Evolutionary conservation across 2,329 filamentous ascomycete species (phyloP).

Genomic region (Colletotrichum sp.): DNA sequence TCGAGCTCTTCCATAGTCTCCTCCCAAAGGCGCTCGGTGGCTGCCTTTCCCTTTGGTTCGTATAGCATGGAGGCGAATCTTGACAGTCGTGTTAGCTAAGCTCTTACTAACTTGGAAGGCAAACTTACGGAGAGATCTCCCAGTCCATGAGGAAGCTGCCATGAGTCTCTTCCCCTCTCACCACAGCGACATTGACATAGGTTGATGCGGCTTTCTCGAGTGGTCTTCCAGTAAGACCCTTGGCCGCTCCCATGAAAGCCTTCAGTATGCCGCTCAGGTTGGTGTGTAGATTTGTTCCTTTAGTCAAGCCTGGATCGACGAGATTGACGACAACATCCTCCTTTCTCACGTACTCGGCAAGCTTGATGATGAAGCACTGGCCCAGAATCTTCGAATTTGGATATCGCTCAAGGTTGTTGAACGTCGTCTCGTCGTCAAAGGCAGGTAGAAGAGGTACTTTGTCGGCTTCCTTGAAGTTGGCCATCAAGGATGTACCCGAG

Average conservation of each 20-base stretch:
- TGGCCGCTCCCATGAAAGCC: conserved; percentile 1
- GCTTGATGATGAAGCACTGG: conserved; percentile 37
- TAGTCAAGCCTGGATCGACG: conserved; percentile 48
- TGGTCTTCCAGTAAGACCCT: conserved; percentile 29
- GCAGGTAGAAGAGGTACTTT: conserved; percentile 25
- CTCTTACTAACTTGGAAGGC: background rate
- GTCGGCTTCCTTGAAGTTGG: conserved; percentile 27
- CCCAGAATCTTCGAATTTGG: conserved; percentile 32
- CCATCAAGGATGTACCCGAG: conserved; percentile 29
- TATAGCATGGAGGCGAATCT: conserved; percentile 15
- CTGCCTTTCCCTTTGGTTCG: conserved; percentile 6
- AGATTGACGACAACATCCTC: conserved; percentile 50
- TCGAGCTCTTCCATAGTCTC: conserved; percentile 23
- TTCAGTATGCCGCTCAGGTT: conserved; percentile 19
- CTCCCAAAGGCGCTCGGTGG: conserved; percentile 16
- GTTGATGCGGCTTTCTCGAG: conserved; percentile 44
- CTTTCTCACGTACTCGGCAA: conserved; percentile 38
- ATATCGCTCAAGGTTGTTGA: conserved; percentile 26
- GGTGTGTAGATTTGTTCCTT: conserved; percentile 44
- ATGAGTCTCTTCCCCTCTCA: conserved; percentile 52
- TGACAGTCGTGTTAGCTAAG: conserved; percentile 28
- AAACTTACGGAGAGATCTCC: conserved; percentile 47
- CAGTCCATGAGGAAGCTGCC: conserved; percentile 52
- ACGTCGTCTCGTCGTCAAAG: conserved; percentile 32
- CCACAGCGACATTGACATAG: conserved; percentile 48